Evolutionary conservation across 306 rosid genomes (phyloP).

Genomic region (Oemleria cerasiformis): DNA sequence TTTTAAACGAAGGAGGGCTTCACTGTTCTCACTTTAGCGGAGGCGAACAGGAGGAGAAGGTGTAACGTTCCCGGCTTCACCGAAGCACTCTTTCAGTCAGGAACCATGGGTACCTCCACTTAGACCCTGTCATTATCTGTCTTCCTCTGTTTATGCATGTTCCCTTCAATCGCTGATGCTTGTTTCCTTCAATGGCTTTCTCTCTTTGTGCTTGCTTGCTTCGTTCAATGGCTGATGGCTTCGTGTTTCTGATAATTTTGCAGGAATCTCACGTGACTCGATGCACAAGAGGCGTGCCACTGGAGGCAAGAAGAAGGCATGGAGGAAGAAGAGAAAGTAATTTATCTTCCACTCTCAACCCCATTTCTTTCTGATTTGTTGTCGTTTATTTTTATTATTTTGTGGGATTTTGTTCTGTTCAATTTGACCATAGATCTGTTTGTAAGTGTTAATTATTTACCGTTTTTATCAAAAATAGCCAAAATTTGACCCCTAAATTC

Average conservation of each 20-base stretch:
- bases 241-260: background rate
- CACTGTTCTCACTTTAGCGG: background rate
- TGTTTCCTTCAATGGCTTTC: background rate
- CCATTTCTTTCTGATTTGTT: background rate
- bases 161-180: no score
- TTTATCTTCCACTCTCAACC: background rate
- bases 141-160: no score
- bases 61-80: no score
- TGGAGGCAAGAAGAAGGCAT: constrained; percentile 51
- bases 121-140: background rate
- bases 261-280: constrained; percentile 50
- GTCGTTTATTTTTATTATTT: background rate
- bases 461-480: no score
- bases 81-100: background rate
- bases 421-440: background rate
- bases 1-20: background rate
- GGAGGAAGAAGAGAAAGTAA: constrained; percentile 55
- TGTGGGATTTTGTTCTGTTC: no score
- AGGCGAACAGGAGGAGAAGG: background rate
- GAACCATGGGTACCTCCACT: constrained; percentile 13
- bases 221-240: background rate
- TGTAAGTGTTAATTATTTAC: background rate
- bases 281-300: constrained; percentile 53
- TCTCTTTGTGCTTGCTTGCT: background rate
- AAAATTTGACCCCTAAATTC: no score